Conservation (phyloP, 208 protist genomes). For the Porcisia deanei region DNA sequence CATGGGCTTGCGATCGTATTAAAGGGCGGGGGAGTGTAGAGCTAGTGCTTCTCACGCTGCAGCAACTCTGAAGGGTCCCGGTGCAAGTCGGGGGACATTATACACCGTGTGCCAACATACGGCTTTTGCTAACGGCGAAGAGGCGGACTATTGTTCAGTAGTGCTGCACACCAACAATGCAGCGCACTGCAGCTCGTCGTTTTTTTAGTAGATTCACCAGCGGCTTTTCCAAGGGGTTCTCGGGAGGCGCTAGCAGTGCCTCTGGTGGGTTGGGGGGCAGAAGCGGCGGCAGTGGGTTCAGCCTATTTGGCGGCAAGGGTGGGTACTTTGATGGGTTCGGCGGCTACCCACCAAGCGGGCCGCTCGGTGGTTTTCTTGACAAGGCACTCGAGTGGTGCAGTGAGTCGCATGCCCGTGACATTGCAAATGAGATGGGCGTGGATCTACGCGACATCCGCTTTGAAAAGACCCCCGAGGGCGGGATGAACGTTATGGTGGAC, state of each 20-base stretch:
- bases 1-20: not conserved
- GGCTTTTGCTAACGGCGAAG: not conserved
- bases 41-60: not conserved
- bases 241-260: slow-evolving; percentile 13
- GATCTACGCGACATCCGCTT: slow-evolving; percentile 81
- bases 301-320: slow-evolving; percentile 20
- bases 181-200: slow-evolving; percentile 28
- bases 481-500: slow-evolving; percentile 81
- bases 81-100: not conserved
- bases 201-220: slow-evolving; percentile 46
- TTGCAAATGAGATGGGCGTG: slow-evolving; percentile 72
- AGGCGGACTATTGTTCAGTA: not conserved
- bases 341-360: slow-evolving; percentile 35
- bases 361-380: slow-evolving; percentile 72
- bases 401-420: slow-evolving; percentile 74
- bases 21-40: not conserved
- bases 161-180: slow-evolving; percentile 21
- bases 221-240: slow-evolving; percentile 59
- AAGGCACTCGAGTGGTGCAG: slow-evolving; percentile 90
- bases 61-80: not conserved
- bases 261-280: slow-evolving; percentile 8
- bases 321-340: slow-evolving; percentile 10
- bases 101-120: slow-evolving; percentile 1
- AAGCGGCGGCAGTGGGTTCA: slow-evolving; percentile 19
- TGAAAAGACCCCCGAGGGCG: slow-evolving; percentile 69